Evolutionary conservation across 192 early-diverging fungal genomes (phyloP), one percentile per base, ranked within the genome.

Genomic region (Gigaspora rosea): DNA sequence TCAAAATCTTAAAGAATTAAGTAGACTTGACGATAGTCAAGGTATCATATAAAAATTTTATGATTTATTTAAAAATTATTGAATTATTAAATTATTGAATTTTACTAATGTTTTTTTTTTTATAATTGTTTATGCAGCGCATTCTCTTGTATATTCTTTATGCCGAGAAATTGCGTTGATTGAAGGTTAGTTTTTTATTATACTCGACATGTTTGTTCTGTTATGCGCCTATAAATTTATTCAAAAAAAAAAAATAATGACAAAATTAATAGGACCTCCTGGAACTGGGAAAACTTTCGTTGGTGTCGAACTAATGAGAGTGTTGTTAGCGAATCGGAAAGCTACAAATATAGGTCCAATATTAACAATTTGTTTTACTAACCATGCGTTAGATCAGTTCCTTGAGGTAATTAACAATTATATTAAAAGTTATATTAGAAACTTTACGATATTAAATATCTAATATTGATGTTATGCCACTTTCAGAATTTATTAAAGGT

Each of bases 341-440:
- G 32, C 11, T 4, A 76, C 78, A 32, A 79, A 72, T 9, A 71
- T 80, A 12, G 80, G 71, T 35, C 89, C 85, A 1, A 84, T 89
- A 50, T 79, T 90, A 2, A 75, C 81, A 35, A 81, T 90, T n/a
- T 85, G 84, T 52, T 88, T 83, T 62, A 90, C 89, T 15, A 90
- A 91, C 62, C 89, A 89, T 68, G 90, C 90, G 2, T 71, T 91
- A 13, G 90, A 90, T 54, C 87, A 90, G 73, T 91, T 91, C 72
- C 61, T 91, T 1, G 85, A 87, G 41, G 51, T 48, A 8, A 6
- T n/a, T 1, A 67, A 9, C 9, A 48, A 18, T n/a, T n/a, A 20
- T 16, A n/a, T 61, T 27, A 8, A 8, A n/a, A 22, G 9, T 61
- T 10, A 27, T 61, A 20, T 61, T 61, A 22, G 59, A 61, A 22